Evolutionary conservation across 106 monocot genomes (phyloP), one percentile per base, ranked within the genome.

Genomic region (Triglochin maritima): DNA sequence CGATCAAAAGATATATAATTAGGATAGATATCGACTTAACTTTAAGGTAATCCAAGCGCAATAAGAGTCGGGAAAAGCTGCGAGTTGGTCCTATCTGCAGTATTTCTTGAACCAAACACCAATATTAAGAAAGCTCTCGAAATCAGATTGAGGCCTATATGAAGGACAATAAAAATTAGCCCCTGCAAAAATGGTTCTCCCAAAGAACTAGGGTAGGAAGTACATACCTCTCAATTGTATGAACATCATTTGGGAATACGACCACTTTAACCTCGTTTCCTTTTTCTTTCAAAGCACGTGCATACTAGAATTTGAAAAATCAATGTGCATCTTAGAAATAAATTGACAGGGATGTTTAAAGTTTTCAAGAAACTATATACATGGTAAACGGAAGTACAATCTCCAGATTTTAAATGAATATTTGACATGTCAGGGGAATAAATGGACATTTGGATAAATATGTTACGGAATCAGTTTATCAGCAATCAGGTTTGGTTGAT

Each of bases 81-180:
- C 29, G 29, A 29, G 29, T 0, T 1, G 29, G 29, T 29, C 50
- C 72, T 57, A 79, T 51, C 81, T 78, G 50, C 80, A 87, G 71
- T 86, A 69, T 63, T 88, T 91, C 60, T 76, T 88, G 55, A 96
- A 96, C 96, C 96, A 96, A 6, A 96, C 81, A 60, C 96, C 96
- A 58, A 96, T 86, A 49, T 96, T 96, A 17, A 96, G 81, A 65
- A 80, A 88, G 78, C 96, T 88, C 72, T 96, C 96, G 9, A 86
- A 96, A 72, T 96, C 88, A 46, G 96, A 88, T 46, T 87, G 90
- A 6, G 96, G 91, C 78, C 96, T 96, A 88, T 80, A 88, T 63
- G 9, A 57, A 58, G 51, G n/a, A 54, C 44, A 74, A 73, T 58
- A 70, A 57, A 45, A 45, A 46, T 8, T 49, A 46, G 11, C 60